Conservation (phyloP, 2,329 filamentous ascomycete genomes). For the Lecanicillium sp. region DNA sequence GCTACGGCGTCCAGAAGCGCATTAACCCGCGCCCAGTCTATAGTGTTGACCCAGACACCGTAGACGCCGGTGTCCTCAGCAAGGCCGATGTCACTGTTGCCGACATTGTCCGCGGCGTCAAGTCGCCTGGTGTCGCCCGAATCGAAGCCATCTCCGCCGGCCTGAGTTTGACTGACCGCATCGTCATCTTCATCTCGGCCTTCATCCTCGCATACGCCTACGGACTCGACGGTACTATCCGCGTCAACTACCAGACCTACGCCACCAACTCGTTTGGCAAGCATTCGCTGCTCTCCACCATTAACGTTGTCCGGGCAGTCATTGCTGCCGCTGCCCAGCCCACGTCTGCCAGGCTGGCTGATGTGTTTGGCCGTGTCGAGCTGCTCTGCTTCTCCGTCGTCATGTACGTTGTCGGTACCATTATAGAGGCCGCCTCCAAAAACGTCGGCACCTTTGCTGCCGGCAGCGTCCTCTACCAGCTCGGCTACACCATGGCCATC, state of each 20-base stretch:
- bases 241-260: conserved; percentile 48
- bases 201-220: conserved; percentile 56
- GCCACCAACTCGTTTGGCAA: conserved; percentile 44
- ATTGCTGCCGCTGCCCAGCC: conserved; percentile 55
- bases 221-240: conserved; percentile 46
- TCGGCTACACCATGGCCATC: conserved; percentile 57
- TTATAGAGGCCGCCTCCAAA: conserved; percentile 47
- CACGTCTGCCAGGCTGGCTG: conserved; percentile 55
- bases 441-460: conserved; percentile 47
- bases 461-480: conserved; percentile 55
- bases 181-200: conserved; percentile 48
- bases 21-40: conserved; percentile 5
- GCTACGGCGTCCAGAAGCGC: conserved; percentile 8
- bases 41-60: not conserved
- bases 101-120: conserved; percentile 20
- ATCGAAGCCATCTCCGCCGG: conserved; percentile 46
- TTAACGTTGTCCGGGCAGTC: conserved; percentile 52
- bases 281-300: conserved; percentile 52
- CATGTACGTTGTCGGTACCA: conserved; percentile 53
- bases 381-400: conserved; percentile 50
- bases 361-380: conserved; percentile 58
- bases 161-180: conserved; percentile 40
- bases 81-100: conserved; percentile 22
- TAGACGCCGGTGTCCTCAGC: conserved; percentile 13
- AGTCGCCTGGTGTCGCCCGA: conserved; percentile 43